Conservation (phyloP, 2,329 filamentous ascomycete species). For the Podosphaera fusca region DNA sequence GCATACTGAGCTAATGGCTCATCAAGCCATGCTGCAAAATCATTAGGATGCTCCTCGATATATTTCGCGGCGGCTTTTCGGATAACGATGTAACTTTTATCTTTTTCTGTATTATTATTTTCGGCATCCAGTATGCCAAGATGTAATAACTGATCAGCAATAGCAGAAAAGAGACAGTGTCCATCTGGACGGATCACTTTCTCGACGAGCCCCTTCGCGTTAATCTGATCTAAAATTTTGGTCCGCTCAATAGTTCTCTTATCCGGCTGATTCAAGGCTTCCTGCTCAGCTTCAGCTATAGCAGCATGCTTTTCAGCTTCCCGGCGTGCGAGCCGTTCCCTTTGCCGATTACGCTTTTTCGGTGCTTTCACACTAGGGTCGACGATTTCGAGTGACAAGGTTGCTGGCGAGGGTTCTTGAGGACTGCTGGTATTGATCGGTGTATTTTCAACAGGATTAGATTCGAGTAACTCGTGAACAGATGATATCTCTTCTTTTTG, state of each 20-base stretch:
- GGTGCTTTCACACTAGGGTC: slow-evolving; percentile 15
- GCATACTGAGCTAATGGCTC: slow-evolving; percentile 55
- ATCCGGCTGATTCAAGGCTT: slow-evolving; percentile 55
- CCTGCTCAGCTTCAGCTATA: slow-evolving; percentile 42
- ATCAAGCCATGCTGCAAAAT: slow-evolving; percentile 73
- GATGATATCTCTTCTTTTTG: background rate
- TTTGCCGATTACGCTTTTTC: slow-evolving; percentile 64
- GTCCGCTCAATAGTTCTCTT: slow-evolving; percentile 45
- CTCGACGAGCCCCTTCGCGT: slow-evolving; percentile 40
- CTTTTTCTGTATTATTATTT: slow-evolving; percentile 14
- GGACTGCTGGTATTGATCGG: slow-evolving; percentile 9
- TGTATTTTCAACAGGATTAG: slow-evolving; percentile 7
- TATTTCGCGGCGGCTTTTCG: slow-evolving; percentile 52
- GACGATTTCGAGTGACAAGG: slow-evolving; percentile 3
- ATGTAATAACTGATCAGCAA: slow-evolving; percentile 58
- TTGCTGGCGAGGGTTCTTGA: slow-evolving; percentile 9
- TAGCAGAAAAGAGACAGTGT: slow-evolving; percentile 80
- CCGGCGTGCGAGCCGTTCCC: slow-evolving; percentile 71
- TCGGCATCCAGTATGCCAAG: slow-evolving; percentile 21
- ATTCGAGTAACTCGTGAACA: slow-evolving; percentile 5
- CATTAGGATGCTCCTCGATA: slow-evolving; percentile 49
- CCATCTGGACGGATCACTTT: slow-evolving; percentile 72
- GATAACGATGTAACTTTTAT: slow-evolving; percentile 38
- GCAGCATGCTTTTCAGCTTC: slow-evolving; percentile 62
- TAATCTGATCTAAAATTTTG: slow-evolving; percentile 46